Percentiles rank a stretch among this genome's conserved stretches.
phyloP scores from a whole-genome alignment of 2,329 filamentous ascomycete species.

The Fusarium brachygibbosum region DNA sequence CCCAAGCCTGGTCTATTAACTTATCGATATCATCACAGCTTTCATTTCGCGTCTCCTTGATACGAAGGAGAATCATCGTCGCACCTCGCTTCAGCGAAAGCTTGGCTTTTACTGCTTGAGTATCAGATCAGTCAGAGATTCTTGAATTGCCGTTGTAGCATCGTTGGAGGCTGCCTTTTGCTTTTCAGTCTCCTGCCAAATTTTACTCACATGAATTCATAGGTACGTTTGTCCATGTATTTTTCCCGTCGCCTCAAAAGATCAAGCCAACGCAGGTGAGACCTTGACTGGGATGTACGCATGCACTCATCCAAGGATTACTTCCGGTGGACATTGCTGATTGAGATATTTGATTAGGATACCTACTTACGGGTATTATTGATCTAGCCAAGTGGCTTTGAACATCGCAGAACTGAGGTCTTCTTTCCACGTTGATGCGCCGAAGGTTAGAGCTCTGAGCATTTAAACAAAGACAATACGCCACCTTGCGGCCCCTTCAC shows the following conservation, averaged over 20 bases:
- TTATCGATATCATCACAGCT: constrained; percentile 44
- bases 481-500: neutral
- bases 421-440: constrained; percentile 11
- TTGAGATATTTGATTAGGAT: constrained; percentile 25
- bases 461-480: neutral
- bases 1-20: constrained; percentile 18
- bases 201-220: constrained; percentile 6
- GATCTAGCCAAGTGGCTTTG: constrained; percentile 23
- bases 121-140: neutral
- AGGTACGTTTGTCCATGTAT: constrained; percentile 33
- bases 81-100: constrained; percentile 15
- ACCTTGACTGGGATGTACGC: constrained; percentile 24
- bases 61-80: constrained; percentile 6
- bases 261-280: constrained; percentile 30
- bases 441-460: neutral
- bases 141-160: neutral
- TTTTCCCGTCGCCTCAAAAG: constrained; percentile 11
- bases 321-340: constrained; percentile 26
- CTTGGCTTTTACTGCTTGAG: neutral
- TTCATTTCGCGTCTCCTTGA: constrained; percentile 39
- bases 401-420: neutral
- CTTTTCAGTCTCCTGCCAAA: neutral
- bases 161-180: neutral
- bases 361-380: constrained; percentile 2
- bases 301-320: neutral